Evolutionary conservation across 1,284 basidiomycete genomes (phyloP), one percentile per base, ranked within the genome.

Genomic region (Trichosporon sp.): DNA sequence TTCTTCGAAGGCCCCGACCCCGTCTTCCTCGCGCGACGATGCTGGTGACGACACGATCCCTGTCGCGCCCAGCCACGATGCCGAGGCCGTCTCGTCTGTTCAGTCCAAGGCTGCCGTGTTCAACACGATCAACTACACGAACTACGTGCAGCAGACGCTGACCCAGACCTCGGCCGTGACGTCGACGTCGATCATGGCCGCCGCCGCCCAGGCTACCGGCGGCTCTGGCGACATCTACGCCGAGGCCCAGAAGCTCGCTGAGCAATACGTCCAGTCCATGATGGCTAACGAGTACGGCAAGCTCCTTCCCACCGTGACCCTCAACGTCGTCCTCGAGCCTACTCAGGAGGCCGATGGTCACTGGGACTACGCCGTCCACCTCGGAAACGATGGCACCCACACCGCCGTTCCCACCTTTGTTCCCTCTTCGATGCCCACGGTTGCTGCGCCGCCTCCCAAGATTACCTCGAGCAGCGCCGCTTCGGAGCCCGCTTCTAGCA

Each of bases 401-500:
- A 84, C 83, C 11, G 81, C 83, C 19, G 75, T 75, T 1, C 81
- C 83, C 2, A 81, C 80, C 10, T 83, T 73, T 68, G 72, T 78
- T 35, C 65, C 79, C 19, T 54, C 70, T 6, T 35, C 31, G 59
- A 35, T 35, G 31, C 61, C 72, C 6, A 65, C 74, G 6, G 31
- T 71, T n/a, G 69, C 76, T 4, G 66, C 74, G 1, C 51, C 75
- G 8, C n/a, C 72, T 6, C 59, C 51, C 71, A 56, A 38, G 10
- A 10, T 64, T 37, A 46, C 68, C 38, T 11, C 46, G 3, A 88
- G 90, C 54, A 90, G 91, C 69, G 59, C 35, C 6, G 59, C 59
- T 19, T 12, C 31, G 14, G 43, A 51, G 54, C 67, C 72, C 14
- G 46, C n/a, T 59, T 72, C 71, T 21, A 54, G 54, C 16, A 59